Conservation (phyloP, 345 rosid genomes). For the Litchi chinensis region DNA sequence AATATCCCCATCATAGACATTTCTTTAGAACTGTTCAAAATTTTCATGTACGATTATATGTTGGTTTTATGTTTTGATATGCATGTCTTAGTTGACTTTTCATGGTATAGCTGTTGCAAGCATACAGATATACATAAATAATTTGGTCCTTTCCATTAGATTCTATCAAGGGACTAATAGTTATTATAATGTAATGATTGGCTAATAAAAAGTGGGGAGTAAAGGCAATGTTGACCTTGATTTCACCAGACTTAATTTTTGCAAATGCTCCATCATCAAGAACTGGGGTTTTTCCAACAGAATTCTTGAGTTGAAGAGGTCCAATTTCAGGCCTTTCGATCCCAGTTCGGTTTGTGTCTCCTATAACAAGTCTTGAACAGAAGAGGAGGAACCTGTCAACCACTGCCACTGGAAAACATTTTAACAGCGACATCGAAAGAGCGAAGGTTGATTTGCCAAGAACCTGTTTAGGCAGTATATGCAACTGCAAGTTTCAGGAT, state of each 20-base stretch:
- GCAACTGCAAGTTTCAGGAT: conserved; percentile 42
- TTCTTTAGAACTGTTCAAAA: too few species aligned
- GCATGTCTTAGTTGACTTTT: background rate
- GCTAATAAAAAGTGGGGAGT: background rate
- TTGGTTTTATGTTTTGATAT: background rate
- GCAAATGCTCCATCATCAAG: conserved; percentile 64
- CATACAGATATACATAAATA: background rate
- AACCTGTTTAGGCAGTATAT: conserved; percentile 65
- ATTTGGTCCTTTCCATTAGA: background rate
- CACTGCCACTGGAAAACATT: conserved; percentile 51
- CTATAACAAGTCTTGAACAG: conserved; percentile 45
- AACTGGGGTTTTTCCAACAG: conserved; percentile 68
- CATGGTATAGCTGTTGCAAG: background rate
- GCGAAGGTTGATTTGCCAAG: conserved; percentile 65
- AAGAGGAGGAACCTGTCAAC: conserved; percentile 62
- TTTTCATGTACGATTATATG: background rate
- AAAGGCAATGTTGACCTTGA: conserved; percentile 41
- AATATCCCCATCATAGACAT: background rate
- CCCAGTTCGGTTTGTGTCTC: conserved; percentile 56
- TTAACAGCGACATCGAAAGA: conserved; percentile 59
- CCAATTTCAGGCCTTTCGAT: conserved; percentile 64
- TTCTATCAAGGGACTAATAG: background rate
- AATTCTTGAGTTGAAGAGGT: conserved; percentile 61
- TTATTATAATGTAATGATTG: background rate
- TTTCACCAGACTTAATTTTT: conserved; percentile 57